phyloP scores from a whole-genome alignment of 139 green algal genomes.

The Chlamydomonas sp. region DNA sequence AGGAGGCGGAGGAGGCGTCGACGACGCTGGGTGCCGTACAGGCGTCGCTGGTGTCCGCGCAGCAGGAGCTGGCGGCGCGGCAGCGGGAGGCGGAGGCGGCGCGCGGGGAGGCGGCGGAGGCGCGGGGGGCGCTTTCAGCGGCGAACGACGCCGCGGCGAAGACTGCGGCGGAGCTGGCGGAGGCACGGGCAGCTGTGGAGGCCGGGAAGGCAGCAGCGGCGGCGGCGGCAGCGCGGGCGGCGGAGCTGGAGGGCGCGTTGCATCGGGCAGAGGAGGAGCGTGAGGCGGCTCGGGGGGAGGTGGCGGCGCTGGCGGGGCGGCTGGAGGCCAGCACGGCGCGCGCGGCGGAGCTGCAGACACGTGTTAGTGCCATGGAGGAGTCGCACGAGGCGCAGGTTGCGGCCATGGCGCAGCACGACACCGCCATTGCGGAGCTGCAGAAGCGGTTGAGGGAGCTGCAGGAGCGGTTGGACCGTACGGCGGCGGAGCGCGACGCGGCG shows the following conservation, averaged over 20 bases:
- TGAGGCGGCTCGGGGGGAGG: background rate
- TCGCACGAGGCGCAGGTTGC: constrained; percentile 23
- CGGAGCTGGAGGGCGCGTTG: background rate
- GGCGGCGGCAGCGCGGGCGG: background rate
- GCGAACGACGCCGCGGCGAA: background rate
- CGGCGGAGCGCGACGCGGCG: background rate
- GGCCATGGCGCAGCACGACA: constrained; percentile 33
- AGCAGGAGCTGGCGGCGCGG: background rate
- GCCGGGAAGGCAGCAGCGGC: background rate
- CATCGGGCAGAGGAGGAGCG: too few relatives aligned
- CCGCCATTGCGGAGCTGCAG: constrained; percentile 30
- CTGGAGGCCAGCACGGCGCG: background rate
- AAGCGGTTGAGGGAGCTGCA: background rate
- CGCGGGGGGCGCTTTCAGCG: background rate
- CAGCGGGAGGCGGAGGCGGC: constrained; percentile 10
- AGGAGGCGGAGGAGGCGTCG: background rate
- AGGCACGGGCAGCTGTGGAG: background rate
- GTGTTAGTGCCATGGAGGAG: constrained; percentile 15
- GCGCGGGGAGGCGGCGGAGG: background rate
- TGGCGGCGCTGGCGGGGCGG: constrained; percentile 1
- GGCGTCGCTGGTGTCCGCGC: background rate
- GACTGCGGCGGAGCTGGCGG: constrained; percentile 13
- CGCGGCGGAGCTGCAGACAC: constrained; percentile 26
- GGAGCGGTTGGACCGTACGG: background rate
- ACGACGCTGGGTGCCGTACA: constrained; percentile 13